Base-by-base conservation (phyloP, 2,329 filamentous ascomycete genomes). In the Arthrobotrys sphaeroides region DNA sequence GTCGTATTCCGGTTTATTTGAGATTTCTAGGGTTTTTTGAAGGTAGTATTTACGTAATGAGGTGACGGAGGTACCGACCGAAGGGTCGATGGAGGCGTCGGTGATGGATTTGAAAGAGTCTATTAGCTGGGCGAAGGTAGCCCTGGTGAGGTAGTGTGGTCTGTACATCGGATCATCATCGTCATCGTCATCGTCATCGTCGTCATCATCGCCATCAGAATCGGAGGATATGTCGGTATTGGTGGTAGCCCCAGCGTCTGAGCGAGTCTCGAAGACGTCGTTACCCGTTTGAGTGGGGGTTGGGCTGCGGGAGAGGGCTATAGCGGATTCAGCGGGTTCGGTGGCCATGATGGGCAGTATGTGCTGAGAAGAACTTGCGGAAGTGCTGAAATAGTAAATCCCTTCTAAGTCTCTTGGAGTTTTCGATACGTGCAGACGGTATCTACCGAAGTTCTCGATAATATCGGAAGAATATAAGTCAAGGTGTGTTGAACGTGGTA, bases 401-500 rank as follows among this genome's bases (percentile, higher is more conserved):
- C 5, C 31, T 33, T 33, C 12, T 33, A 33, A 33, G 31, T 2
- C 31, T 47, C 24, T 47, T 7, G 22, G n/a, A 3, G 22, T 47
- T 12, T 3, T 5, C 12, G 7, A 20, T 31, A 9, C 5, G 2
- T 12, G 45, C n/a, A n/a, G n/a, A n/a, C n/a, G n/a, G 47, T 33
- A 33, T 33, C n/a, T n/a, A 33, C 12, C 31, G 31, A 33, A 6
- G 31, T 12, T 33, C 2, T 7, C 5, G 5, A 33, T 12, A 12
- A 33, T 33, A 7, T 7, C 5, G 12, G 12, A 12, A 7, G 2
- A 7, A n/a, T n/a, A n/a, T n/a, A n/a, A n/a, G 31, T 33, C 31
- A 33, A n/a, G 16, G 40, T 74, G 70, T 24, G 70, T 74, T 74
- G 70, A 13, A 28, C 28, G 70, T 74, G 66, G 62, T 57, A 74